A percentile compares a stretch with the other conserved stretches of the same genome.
Conservation (phyloP, 2,329 filamentous ascomycete genomes). For the Myriosclerotinia curreyana region DNA sequence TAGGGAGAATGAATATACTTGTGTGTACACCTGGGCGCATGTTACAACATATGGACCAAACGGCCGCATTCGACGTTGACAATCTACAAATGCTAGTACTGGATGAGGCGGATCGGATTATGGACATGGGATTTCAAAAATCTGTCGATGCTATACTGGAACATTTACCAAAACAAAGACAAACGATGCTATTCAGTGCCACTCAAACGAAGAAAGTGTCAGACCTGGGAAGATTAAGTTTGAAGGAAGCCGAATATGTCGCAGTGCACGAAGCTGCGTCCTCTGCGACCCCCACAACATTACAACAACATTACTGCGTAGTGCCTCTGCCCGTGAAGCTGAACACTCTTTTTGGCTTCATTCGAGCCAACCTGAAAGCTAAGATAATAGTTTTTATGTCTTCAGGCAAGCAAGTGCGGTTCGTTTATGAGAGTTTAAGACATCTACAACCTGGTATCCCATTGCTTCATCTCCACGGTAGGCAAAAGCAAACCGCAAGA, state of each 20-base stretch:
- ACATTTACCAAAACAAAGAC: conserved; percentile 78
- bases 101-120: conserved; percentile 92
- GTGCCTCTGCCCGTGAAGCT: conserved; percentile 85
- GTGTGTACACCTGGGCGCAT: conserved; percentile 94
- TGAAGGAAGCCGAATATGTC: conserved; percentile 91
- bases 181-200: conserved; percentile 93
- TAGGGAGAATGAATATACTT: conserved; percentile 93
- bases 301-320: conserved; percentile 89
- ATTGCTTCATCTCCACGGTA: conserved; percentile 85
- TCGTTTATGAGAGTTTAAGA: conserved; percentile 89
- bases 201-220: conserved; percentile 95
- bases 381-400: conserved; percentile 97
- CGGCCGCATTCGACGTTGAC: conserved; percentile 81
- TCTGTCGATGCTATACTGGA: conserved; percentile 91
- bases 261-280: conserved; percentile 83
- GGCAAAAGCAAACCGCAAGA: conserved; percentile 86
- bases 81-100: conserved; percentile 90
- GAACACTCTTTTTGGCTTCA: conserved; percentile 88
- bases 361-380: conserved; percentile 83
- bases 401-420: conserved; percentile 93
- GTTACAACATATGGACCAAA: conserved; percentile 94
- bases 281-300: conserved; percentile 73
- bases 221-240: conserved; percentile 81
- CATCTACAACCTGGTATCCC: conserved; percentile 93
- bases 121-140: conserved; percentile 94